These are phyloP conservation scores for Hericium alpestre DNA, from an alignment of 768 basidiomycete species.

Conservation along the genomic window DNA sequence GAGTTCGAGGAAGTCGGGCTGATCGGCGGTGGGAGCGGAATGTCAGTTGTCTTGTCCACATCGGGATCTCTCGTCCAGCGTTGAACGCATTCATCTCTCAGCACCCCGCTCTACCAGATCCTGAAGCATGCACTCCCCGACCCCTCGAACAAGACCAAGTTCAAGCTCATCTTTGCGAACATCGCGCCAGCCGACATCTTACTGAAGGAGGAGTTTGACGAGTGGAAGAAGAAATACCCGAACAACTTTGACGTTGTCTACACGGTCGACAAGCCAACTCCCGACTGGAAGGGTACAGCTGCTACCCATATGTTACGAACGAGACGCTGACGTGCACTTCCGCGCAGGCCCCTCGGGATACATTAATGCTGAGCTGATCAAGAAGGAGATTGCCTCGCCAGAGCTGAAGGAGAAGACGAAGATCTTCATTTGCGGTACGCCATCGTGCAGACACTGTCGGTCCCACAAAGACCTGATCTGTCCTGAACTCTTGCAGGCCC, in stretches of 20 bases:
- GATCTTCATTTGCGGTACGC: conserved; percentile 79
- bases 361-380: conserved; percentile 61
- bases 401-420: conserved; percentile 69
- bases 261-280: conserved; percentile 66
- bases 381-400: conserved; percentile 58
- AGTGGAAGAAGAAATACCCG: conserved; percentile 56
- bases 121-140: conserved; percentile 64
- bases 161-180: conserved; percentile 87
- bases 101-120: conserved; percentile 79
- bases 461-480: neutral
- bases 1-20: conserved; percentile 79
- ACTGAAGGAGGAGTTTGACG: conserved; percentile 67
- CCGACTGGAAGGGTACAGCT: conserved; percentile 46
- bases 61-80: neutral
- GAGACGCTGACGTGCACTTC: neutral
- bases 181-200: conserved; percentile 85
- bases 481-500: conserved; percentile 38
- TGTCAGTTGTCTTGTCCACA: conserved; percentile 35
- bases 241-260: conserved; percentile 75
- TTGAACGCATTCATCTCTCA: conserved; percentile 18
- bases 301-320: neutral
- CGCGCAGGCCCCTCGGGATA: conserved; percentile 57
- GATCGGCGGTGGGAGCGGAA: conserved; percentile 91
- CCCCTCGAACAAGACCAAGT: conserved; percentile 82
- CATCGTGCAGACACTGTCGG: neutral